phyloP scores from a whole-genome alignment of 345 rosid species.

The Noccaea caerulescens region DNA sequence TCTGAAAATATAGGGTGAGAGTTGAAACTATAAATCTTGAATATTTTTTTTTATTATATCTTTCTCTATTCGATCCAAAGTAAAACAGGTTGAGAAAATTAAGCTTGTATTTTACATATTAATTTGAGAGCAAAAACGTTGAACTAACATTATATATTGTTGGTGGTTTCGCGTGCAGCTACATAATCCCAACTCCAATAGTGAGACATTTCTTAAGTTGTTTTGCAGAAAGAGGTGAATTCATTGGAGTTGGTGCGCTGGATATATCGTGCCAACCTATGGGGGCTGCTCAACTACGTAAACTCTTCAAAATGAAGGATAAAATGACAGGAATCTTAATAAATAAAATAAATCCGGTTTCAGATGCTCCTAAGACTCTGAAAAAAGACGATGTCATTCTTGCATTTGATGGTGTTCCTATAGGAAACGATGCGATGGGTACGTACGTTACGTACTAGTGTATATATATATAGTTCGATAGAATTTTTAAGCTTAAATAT shows the following conservation, averaged over 20 bases:
- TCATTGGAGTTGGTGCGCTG: not conserved
- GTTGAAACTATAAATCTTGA: too few species aligned
- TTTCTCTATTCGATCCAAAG: too few species aligned
- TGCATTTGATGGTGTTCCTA: not conserved
- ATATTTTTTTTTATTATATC: too few species aligned
- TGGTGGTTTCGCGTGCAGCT: not conserved
- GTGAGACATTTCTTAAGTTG: not conserved
- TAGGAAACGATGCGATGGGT: not conserved
- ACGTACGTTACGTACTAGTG: too few species aligned
- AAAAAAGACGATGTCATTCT: not conserved
- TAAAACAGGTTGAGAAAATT: too few species aligned
- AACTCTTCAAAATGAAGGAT: not conserved
- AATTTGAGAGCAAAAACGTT: too few species aligned
- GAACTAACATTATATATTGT: not conserved
- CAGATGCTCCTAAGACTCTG: not conserved
- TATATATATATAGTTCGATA: too few species aligned
- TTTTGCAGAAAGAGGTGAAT: not conserved
- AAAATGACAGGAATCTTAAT: not conserved
- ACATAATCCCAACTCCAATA: not conserved
- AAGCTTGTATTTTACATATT: too few species aligned
- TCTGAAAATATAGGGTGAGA: too few species aligned
- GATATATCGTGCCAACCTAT: not conserved
- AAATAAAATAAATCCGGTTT: not conserved
- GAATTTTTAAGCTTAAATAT: not conserved
- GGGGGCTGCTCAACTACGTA: not conserved